phyloP scores from a whole-genome alignment of 257 asterid genomes.

The Plantago ovata region DNA sequence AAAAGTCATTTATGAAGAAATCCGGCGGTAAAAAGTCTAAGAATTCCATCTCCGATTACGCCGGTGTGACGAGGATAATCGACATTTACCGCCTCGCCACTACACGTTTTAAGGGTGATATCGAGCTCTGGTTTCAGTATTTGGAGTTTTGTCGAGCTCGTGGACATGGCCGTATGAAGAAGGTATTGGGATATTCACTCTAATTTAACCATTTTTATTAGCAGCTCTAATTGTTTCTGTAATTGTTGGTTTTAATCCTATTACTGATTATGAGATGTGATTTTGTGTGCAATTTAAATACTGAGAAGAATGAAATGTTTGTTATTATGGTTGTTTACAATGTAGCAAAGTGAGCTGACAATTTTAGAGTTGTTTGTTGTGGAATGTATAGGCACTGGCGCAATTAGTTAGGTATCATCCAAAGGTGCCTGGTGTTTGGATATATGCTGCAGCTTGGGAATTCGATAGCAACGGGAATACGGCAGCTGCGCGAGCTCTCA shows the following conservation, averaged over 20 bases:
- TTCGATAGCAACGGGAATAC: slow-evolving; percentile 80
- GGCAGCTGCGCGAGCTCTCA: slow-evolving; percentile 83
- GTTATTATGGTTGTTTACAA: no score
- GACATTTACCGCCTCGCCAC: slow-evolving; percentile 76
- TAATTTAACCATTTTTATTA: no score
- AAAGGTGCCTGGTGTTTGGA: slow-evolving; percentile 88
- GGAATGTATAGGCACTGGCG: slow-evolving; percentile 60
- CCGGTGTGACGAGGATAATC: slow-evolving; percentile 68
- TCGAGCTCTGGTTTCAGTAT: slow-evolving; percentile 89
- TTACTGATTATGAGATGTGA: no score
- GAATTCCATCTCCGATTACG: slow-evolving; percentile 66
- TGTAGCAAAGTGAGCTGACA: no score
- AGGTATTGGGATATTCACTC: no score
- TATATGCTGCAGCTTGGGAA: slow-evolving; percentile 98
- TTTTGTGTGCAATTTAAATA: no score
- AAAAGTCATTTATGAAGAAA: slow-evolving; percentile 34
- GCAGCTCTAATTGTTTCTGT: no score
- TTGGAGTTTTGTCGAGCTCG: slow-evolving; percentile 77
- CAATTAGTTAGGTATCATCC: slow-evolving; percentile 85
- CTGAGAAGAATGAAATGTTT: no score
- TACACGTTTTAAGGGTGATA: slow-evolving; percentile 81
- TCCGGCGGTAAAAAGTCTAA: slow-evolving; percentile 42
- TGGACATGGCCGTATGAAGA: slow-evolving; percentile 19
- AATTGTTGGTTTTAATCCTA: no score
- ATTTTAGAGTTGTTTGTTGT: background rate